Conservation (phyloP, 202 grass and related monocot species). For the Saccharum hybrid region DNA sequence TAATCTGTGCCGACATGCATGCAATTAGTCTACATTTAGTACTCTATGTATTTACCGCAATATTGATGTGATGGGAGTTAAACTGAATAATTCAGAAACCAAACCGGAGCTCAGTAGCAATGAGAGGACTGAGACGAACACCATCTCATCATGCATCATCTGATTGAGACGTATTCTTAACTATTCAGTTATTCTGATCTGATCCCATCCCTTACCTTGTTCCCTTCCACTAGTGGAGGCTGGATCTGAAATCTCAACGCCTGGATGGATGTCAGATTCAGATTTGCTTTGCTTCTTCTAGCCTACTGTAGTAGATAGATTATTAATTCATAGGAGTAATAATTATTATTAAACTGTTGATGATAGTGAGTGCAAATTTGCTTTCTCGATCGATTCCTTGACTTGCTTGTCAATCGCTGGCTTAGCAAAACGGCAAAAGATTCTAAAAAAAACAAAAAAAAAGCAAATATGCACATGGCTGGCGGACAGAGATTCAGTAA, state of each 20-base stretch:
- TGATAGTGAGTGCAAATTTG: constrained; percentile 1
- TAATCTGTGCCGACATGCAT: too few relatives aligned
- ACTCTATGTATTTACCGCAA: too few relatives aligned
- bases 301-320: too few relatives aligned
- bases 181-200: not conserved
- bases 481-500: too few relatives aligned
- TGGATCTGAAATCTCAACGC: not conserved
- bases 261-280: not conserved
- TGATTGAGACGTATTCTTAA: not conserved
- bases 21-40: too few relatives aligned
- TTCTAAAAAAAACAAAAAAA: too few relatives aligned
- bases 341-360: too few relatives aligned
- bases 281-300: not conserved
- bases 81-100: too few relatives aligned
- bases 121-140: not conserved
- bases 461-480: not conserved
- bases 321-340: not conserved
- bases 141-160: not conserved
- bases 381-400: not conserved
- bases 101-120: too few relatives aligned
- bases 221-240: too few relatives aligned
- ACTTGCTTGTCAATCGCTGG: not conserved
- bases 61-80: too few relatives aligned
- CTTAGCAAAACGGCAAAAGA: not conserved
- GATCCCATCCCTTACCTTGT: not conserved